Evolutionary conservation across 768 basidiomycete species (phyloP).

Genomic region (Termitomyces sp.): DNA sequence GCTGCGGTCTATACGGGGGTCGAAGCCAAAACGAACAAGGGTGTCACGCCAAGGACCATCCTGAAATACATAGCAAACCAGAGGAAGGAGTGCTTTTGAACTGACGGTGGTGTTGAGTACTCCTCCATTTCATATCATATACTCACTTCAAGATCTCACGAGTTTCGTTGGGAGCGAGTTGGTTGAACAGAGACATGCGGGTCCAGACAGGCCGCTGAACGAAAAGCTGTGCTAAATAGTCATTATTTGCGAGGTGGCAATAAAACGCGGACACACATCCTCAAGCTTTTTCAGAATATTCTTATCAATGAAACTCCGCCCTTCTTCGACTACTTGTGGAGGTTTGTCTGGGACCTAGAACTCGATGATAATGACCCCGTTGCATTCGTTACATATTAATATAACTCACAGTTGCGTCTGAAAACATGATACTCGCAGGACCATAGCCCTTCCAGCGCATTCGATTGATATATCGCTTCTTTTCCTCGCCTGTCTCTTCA

Average conservation of each 20-base stretch:
- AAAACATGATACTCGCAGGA: slow-evolving; percentile 65
- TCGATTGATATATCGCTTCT: slow-evolving; percentile 78
- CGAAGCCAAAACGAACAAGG: slow-evolving; percentile 82
- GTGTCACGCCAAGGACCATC: slow-evolving; percentile 96
- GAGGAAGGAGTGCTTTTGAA: slow-evolving; percentile 76
- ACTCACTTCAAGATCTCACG: slow-evolving; percentile 75
- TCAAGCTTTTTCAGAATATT: slow-evolving; percentile 51
- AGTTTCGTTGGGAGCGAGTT: slow-evolving; percentile 64
- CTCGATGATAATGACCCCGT: background rate
- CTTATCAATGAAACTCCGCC: slow-evolving; percentile 50
- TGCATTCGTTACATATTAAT: background rate
- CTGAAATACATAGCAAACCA: slow-evolving; percentile 84
- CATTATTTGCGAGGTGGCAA: background rate
- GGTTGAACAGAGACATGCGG: slow-evolving; percentile 79
- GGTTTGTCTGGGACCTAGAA: slow-evolving; percentile 67
- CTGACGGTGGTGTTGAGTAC: slow-evolving; percentile 33
- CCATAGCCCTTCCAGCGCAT: slow-evolving; percentile 86
- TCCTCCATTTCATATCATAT: background rate
- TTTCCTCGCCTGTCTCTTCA: slow-evolving; percentile 78
- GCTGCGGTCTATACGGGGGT: slow-evolving; percentile 72
- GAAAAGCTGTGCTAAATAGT: slow-evolving; percentile 50
- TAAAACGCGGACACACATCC: slow-evolving; percentile 36
- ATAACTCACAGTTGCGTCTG: slow-evolving; percentile 50
- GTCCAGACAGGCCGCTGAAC: slow-evolving; percentile 84
- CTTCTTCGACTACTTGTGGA: slow-evolving; percentile 58